phyloP scores from a whole-genome alignment of 2,329 filamentous ascomycete species.

The Cordyceps farinosa region DNA sequence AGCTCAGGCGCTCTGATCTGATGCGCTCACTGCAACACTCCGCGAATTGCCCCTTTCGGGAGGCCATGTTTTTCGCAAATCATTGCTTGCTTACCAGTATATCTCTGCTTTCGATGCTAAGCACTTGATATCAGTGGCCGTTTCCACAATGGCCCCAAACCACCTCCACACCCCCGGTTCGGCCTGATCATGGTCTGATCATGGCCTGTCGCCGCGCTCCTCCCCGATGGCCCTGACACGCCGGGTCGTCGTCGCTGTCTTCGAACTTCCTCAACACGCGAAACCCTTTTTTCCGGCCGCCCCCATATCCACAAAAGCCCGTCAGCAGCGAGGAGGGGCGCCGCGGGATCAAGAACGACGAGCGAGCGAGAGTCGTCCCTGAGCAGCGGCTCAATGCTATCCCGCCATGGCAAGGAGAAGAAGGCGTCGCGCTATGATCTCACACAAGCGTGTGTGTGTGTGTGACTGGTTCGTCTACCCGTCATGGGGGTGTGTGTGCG shows the following conservation, averaged over 20 bases:
- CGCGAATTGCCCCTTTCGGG: background rate
- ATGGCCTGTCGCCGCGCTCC: background rate
- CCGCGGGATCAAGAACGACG: too few species aligned
- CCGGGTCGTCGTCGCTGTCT: background rate
- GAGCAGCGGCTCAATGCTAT: background rate
- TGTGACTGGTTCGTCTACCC: background rate
- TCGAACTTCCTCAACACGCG: background rate
- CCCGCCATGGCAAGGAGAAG: background rate
- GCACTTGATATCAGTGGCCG: background rate
- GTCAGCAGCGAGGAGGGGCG: background rate
- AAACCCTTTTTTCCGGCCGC: background rate
- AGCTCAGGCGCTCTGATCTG: background rate
- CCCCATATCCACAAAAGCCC: background rate
- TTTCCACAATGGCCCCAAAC: background rate
- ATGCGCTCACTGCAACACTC: background rate
- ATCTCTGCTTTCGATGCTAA: background rate
- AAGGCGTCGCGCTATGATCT: background rate
- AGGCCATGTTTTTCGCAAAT: background rate
- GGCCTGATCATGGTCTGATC: background rate
- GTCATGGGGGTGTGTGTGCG: background rate
- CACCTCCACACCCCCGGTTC: conserved; percentile 4
- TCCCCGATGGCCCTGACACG: conserved; percentile 1
- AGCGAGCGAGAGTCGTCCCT: too few species aligned
- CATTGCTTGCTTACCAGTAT: background rate
- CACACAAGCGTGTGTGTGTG: background rate